Percentiles rank a stretch among this genome's conserved stretches.
Evolutionary conservation across 345 rosid genomes (phyloP).

Genomic region (Citrus medica): DNA sequence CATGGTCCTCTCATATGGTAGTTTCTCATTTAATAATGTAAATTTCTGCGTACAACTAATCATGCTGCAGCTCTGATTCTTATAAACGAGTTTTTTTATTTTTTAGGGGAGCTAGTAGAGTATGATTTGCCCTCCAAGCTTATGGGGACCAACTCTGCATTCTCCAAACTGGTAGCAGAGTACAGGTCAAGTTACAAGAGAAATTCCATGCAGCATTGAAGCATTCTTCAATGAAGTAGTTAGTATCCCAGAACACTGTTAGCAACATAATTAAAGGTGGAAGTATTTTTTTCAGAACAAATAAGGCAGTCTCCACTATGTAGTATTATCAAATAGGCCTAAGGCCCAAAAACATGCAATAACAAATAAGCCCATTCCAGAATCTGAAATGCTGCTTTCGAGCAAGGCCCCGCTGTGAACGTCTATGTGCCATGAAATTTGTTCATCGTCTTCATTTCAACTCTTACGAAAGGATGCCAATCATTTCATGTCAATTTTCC

Average conservation of each 20-base stretch:
- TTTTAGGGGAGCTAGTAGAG: not conserved
- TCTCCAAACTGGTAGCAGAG: slow-evolving; percentile 33
- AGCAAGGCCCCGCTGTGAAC: not conserved
- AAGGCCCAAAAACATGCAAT: not conserved
- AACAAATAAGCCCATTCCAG: not conserved
- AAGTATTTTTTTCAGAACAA: too few relatives aligned
- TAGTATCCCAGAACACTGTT: too few relatives aligned
- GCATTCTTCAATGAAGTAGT: not conserved
- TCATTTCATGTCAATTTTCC: not conserved
- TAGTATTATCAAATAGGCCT: too few relatives aligned
- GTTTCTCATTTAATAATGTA: not conserved
- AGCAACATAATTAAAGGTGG: too few relatives aligned
- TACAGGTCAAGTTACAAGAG: slow-evolving; percentile 28
- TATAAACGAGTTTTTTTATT: too few relatives aligned
- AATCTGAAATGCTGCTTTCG: not conserved
- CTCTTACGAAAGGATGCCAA: not conserved
- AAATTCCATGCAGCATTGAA: slow-evolving; percentile 6
- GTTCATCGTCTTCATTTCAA: not conserved
- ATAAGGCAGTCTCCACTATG: too few relatives aligned
- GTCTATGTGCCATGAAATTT: too few relatives aligned
- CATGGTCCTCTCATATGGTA: slow-evolving; percentile 83
- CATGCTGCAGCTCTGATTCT: not conserved
- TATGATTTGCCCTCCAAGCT: slow-evolving; percentile 18
- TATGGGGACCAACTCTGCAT: slow-evolving; percentile 23
- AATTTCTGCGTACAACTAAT: not conserved